Evolutionary conservation across 176 grass and related monocot genomes (phyloP).

Genomic region (Triticum aestivum): IWGSC_CS_RefSeq_v2.1 NC_057810.1:603687603-603688102

Average conservation of each 20-base stretch:
- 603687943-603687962: not conserved
- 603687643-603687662: constrained; percentile 33
- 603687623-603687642: constrained; percentile 55
- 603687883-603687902: constrained; percentile 31
- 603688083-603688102: constrained; percentile 20
- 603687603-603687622: constrained; percentile 37
- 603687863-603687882: constrained; percentile 36
- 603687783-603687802: constrained; percentile 32
- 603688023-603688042: constrained; percentile 22
- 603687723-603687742: not conserved
- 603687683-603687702: constrained; percentile 34
- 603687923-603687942: not conserved
- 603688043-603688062: constrained; percentile 7
- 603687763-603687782: constrained; percentile 37
- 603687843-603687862: constrained; percentile 3
- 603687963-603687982: constrained; percentile 31
- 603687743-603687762: constrained; percentile 47
- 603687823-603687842: constrained; percentile 25
- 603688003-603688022: constrained; percentile 5
- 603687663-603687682: constrained; percentile 25
- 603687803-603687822: constrained; percentile 18
- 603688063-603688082: too few species aligned
- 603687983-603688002: constrained; percentile 13
- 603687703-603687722: constrained; percentile 27
- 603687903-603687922: not conserved